These are phyloP conservation scores for Arabidopsis arenosa DNA, from an alignment of 345 rosid genomes.

Conservation along the genomic window DNA sequence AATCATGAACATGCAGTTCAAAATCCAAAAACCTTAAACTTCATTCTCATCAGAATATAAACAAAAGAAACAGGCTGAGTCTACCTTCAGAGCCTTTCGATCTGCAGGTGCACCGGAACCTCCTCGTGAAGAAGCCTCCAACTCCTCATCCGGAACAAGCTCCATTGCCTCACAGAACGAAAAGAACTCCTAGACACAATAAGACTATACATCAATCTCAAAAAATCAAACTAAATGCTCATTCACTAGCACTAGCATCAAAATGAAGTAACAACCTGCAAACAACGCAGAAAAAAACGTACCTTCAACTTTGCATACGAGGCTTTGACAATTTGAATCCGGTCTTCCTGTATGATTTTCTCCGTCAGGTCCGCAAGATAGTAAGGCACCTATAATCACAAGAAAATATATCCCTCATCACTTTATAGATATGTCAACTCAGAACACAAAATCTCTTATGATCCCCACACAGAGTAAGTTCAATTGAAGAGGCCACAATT, in stretches of 20 bases:
- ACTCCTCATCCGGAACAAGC: conserved; percentile 75
- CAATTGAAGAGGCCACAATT: too few species aligned
- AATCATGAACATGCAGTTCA: neutral
- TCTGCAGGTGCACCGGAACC: conserved; percentile 62
- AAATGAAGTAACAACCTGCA: conserved; percentile 6
- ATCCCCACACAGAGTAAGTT: too few species aligned
- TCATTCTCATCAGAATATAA: neutral
- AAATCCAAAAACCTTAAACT: neutral
- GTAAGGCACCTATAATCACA: conserved; percentile 67
- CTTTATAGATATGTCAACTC: neutral
- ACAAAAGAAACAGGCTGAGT: neutral
- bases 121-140: conserved; percentile 54
- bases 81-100: conserved; percentile 86
- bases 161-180: conserved; percentile 91
- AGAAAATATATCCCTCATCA: neutral
- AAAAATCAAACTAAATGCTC: neutral
- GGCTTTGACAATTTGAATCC: conserved; percentile 65
- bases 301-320: conserved; percentile 77
- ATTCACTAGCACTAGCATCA: conserved; percentile 8
- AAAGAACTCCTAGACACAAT: conserved; percentile 67
- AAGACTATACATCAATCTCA: conserved; percentile 6
- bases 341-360: conserved; percentile 64
- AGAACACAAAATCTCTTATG: conserved; percentile 20
- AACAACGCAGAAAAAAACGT: conserved; percentile 14
- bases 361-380: conserved; percentile 84